Evolutionary conservation across 2,329 filamentous ascomycete genomes (phyloP), one percentile per base, ranked within the genome.

Genomic region (Ceratocystis variospora): DNA sequence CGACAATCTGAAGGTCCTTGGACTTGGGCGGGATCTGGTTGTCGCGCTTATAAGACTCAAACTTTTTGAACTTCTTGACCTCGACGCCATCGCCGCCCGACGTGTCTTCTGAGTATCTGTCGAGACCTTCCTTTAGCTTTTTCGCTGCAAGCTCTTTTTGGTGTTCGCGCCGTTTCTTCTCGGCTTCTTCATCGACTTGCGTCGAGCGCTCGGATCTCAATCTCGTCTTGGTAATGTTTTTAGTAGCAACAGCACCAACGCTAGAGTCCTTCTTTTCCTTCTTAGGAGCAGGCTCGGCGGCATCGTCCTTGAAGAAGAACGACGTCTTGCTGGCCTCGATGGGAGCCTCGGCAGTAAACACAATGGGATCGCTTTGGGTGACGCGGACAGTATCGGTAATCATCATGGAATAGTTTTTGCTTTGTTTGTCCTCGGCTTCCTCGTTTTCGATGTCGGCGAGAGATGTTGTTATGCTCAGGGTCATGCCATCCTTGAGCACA

Each of bases 261-360:
- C 88, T 85, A 0, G 85, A 80, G 71, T 94, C 88, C 76, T 87
- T 90, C 81, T 94, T 95, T 71, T 92, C 86, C 76, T 95, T 95
- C 71, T 94, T 95, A n/a, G 90, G 88, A 8, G 88, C 83, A 41
- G 89, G 88, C 74, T 90, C 86, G 69, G 90, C 85, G 73, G 96
- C 90, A 68, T 96, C 91, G 71, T 97, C 93, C 73, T 96, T 96
- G 80, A 99, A 99, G 78, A 96, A 97, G 80, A 99, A 99, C 0
- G 93, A 96, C 48, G 93, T 93, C 3, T 91, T 91, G 72, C 97
- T 94, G 68, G 96, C 84, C 73, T 96, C 93, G 33, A 89, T 89
- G 1, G 92, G 87, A 0, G 93, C 92, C 73, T 96, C 92, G 68
- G 90, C 91, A 19, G 94, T 99, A 77, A 99, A 97, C 33, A 96